These are phyloP conservation scores for Luffa acutangula DNA, from an alignment of 306 rosid genomes.

Conservation along the genomic window DNA sequence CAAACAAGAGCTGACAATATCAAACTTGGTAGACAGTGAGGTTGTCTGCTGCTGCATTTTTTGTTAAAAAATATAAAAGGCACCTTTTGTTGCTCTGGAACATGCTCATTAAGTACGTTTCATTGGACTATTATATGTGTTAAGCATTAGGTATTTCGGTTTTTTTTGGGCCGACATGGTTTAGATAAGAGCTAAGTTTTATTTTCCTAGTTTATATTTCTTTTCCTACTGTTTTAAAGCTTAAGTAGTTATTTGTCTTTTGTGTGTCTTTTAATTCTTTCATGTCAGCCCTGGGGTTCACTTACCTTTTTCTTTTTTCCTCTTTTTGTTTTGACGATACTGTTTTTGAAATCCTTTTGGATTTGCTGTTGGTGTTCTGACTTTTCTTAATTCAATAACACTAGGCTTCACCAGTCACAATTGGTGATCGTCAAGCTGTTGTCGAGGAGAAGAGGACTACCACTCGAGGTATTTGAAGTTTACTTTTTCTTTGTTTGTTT, in stretches of 20 bases:
- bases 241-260: not conserved
- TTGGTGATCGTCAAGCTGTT: slow-evolving; percentile 69
- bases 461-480: slow-evolving; percentile 50
- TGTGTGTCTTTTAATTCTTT: not conserved
- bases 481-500: not conserved
- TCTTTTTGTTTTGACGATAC: not conserved
- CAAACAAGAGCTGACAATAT: not conserved
- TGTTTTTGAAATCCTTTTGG: not conserved
- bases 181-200: not conserved
- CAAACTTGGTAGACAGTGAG: not conserved
- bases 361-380: not conserved
- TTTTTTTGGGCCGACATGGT: not conserved
- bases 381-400: slow-evolving; percentile 10
- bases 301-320: not conserved
- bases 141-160: not conserved
- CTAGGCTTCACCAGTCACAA: slow-evolving; percentile 65
- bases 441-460: slow-evolving; percentile 90
- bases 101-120: not conserved
- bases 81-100: not conserved
- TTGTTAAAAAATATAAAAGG: not conserved
- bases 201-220: not conserved
- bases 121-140: not conserved
- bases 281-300: not conserved
- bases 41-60: not conserved
- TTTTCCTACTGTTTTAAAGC: not conserved